Conservation (phyloP, 2,329 filamentous ascomycete species). For the Rasamsonia emersonii region DNA sequence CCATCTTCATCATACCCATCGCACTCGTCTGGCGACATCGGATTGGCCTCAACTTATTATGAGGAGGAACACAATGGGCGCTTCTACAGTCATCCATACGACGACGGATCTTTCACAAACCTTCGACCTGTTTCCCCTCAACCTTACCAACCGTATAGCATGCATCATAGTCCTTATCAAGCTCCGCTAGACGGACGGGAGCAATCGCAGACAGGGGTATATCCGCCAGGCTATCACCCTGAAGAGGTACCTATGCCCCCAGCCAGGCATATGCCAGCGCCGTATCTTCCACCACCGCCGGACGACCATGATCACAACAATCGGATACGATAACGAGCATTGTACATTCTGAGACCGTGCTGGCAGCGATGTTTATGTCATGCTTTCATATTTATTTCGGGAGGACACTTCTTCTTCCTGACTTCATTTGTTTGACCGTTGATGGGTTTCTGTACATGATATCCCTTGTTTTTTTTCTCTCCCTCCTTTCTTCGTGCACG, state of each 20-base stretch:
- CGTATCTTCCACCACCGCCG: no score
- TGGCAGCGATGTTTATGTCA: conserved; percentile 8
- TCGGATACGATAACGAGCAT: no score
- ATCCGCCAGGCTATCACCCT: no score
- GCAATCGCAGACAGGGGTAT: no score
- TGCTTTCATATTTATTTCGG: neutral
- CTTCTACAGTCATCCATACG: conserved; percentile 6
- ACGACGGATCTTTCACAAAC: conserved; percentile 4
- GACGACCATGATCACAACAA: no score
- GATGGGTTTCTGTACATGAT: no score
- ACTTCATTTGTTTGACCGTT: neutral
- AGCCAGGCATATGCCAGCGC: no score
- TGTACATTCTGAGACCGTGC: no score
- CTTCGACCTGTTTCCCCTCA: conserved; percentile 7
- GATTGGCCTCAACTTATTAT: conserved; percentile 11
- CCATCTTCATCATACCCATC: conserved; percentile 15
- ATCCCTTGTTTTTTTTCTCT: no score
- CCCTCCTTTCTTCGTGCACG: no score
- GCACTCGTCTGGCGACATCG: conserved; percentile 10
- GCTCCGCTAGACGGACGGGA: no score
- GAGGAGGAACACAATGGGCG: conserved; percentile 11
- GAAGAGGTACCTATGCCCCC: no score
- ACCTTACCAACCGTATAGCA: conserved; percentile 8
- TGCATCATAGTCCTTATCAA: conserved; percentile 5
- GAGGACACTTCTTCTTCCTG: neutral